Conservation (phyloP, 371 early-diverging fungal species). For the Zychaea mexicana region DNA sequence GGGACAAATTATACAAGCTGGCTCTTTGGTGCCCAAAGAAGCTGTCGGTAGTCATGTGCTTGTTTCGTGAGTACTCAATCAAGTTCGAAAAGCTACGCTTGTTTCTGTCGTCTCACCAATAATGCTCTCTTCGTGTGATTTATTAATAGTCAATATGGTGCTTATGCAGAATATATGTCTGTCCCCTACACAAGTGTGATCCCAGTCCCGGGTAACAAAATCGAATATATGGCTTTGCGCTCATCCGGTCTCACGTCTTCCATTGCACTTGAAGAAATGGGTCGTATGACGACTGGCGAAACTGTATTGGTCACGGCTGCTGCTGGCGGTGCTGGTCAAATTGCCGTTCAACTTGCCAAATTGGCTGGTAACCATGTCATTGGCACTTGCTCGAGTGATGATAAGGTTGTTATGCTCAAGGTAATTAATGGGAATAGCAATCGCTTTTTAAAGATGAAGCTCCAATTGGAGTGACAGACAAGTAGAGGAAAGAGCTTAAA, state of each 20-base stretch:
- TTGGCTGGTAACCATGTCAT: slow-evolving; percentile 53
- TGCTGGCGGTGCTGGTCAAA: slow-evolving; percentile 56
- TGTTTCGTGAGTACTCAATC: slow-evolving; percentile 30
- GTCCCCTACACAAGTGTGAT: slow-evolving; percentile 28
- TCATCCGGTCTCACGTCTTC: slow-evolving; percentile 61
- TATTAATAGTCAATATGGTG: slow-evolving; percentile 45
- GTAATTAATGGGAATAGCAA: too few relatives aligned
- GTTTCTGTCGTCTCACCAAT: too few relatives aligned
- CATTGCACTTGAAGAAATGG: slow-evolving; percentile 39
- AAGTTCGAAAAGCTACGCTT: too few relatives aligned
- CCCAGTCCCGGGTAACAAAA: slow-evolving; percentile 34
- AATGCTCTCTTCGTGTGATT: neutral
- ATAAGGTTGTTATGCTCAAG: slow-evolving; percentile 47
- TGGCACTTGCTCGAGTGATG: slow-evolving; percentile 52
- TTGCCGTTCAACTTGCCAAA: slow-evolving; percentile 55
- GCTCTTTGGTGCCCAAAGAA: slow-evolving; percentile 34
- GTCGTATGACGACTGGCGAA: slow-evolving; percentile 41
- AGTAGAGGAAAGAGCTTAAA: too few relatives aligned
- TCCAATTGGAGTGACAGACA: too few relatives aligned
- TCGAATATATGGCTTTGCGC: slow-evolving; percentile 43
- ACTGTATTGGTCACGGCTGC: slow-evolving; percentile 49
- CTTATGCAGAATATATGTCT: slow-evolving; percentile 55
- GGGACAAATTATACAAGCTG: slow-evolving; percentile 56
- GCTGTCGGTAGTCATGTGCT: slow-evolving; percentile 36
- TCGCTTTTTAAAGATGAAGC: too few relatives aligned